A percentile compares a stretch with the other conserved stretches of the same genome.
These are phyloP conservation scores for Neocallimastix lanati DNA, from an alignment of 192 early-diverging fungal species.

Conservation along the genomic window DNA sequence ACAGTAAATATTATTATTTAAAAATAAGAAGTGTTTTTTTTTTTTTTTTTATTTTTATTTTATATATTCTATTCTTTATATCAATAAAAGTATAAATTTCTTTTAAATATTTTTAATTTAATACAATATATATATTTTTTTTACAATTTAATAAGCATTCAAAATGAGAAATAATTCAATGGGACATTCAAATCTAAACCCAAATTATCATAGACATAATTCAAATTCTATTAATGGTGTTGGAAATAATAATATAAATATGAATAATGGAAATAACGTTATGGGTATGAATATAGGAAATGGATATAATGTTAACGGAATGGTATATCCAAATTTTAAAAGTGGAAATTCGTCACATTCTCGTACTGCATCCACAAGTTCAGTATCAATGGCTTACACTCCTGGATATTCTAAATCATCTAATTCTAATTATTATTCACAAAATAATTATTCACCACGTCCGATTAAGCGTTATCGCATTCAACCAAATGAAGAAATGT, in stretches of 20 bases:
- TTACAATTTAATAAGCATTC: neutral
- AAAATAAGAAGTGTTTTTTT: too few species aligned
- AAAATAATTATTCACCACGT: neutral
- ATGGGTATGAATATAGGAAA: neutral
- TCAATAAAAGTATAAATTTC: too few species aligned
- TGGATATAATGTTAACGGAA: neutral
- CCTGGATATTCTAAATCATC: neutral
- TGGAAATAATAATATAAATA: neutral
- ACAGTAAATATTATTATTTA: too few species aligned
- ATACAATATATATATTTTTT: too few species aligned
- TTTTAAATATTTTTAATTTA: too few species aligned
- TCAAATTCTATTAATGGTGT: neutral
- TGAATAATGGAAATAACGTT: too few species aligned
- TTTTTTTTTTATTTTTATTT: too few species aligned
- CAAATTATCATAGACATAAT: neutral
- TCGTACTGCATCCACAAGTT: neutral
- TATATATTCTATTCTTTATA: too few species aligned
- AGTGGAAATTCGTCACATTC: neutral
- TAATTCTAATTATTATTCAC: neutral
- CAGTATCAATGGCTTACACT: neutral
- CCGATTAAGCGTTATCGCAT: neutral
- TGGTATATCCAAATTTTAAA: neutral
- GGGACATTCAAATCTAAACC: neutral
- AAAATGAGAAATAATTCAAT: neutral
- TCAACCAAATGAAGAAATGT: neutral